These are phyloP conservation scores for Podospora bellae-mahoneyi DNA, from an alignment of 495 filamentous ascomycete genomes.

Conservation along the genomic window DNA sequence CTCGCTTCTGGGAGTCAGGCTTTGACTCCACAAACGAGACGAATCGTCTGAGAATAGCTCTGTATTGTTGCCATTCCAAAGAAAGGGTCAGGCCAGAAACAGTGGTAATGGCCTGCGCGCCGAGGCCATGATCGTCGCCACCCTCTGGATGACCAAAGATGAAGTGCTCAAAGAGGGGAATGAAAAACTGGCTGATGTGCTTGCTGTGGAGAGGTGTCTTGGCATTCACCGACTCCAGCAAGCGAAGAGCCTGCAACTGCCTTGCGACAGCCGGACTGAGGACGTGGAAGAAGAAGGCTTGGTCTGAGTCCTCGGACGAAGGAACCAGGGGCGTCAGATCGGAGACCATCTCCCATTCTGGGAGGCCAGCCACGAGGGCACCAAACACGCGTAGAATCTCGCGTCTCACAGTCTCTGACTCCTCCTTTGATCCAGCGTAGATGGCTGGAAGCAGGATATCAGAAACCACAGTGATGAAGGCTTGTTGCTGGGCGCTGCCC, in stretches of 20 bases:
- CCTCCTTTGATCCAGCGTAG: slow-evolving; percentile 66
- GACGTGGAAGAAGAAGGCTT: slow-evolving; percentile 91
- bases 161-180: slow-evolving; percentile 91
- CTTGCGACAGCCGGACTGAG: slow-evolving; percentile 88
- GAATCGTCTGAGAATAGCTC: slow-evolving; percentile 75
- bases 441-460: slow-evolving; percentile 69
- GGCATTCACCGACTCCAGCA: slow-evolving; percentile 63
- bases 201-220: slow-evolving; percentile 62
- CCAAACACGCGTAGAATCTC: slow-evolving; percentile 78
- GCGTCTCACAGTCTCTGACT: slow-evolving; percentile 76
- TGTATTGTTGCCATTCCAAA: slow-evolving; percentile 89
- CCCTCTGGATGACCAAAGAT: slow-evolving; percentile 75
- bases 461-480: slow-evolving; percentile 50
- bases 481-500: slow-evolving; percentile 35
- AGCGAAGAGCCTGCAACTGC: slow-evolving; percentile 76
- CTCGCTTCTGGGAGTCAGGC: slow-evolving; percentile 77
- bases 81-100: slow-evolving; percentile 69
- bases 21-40: slow-evolving; percentile 75
- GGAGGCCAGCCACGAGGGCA: slow-evolving; percentile 68
- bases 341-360: slow-evolving; percentile 61
- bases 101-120: slow-evolving; percentile 73
- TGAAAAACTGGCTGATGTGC: slow-evolving; percentile 80
- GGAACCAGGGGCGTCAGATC: slow-evolving; percentile 75
- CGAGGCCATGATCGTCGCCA: slow-evolving; percentile 76
- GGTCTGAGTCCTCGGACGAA: slow-evolving; percentile 66